phyloP scores from a whole-genome alignment of 2,329 filamentous ascomycete species.

The Plectosphaerella sp. region DNA sequence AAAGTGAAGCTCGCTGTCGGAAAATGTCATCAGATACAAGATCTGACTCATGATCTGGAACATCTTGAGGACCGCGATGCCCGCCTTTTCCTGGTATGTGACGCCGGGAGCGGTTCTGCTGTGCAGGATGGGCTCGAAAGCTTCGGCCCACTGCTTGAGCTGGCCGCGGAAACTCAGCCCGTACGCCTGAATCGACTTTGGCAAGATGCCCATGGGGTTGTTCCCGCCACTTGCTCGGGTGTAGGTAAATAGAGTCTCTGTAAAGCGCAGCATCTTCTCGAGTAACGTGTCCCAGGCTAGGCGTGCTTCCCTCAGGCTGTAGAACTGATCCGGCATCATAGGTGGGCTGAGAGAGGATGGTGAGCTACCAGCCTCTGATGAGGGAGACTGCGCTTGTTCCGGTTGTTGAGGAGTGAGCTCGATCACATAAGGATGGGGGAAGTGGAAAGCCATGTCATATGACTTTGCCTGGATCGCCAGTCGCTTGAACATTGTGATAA shows the following conservation, averaged over 20 bases:
- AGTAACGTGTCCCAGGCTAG: slow-evolving; percentile 51
- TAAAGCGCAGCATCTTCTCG: slow-evolving; percentile 54
- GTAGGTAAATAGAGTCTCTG: slow-evolving; percentile 46
- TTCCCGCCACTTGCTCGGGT: slow-evolving; percentile 34
- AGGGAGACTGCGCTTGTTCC: slow-evolving; percentile 33
- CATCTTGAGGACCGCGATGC: slow-evolving; percentile 60
- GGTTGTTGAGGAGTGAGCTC: slow-evolving; percentile 35
- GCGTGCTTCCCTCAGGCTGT: slow-evolving; percentile 49
- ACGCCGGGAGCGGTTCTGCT: slow-evolving; percentile 43
- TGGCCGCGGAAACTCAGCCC: slow-evolving; percentile 43
- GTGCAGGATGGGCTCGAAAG: slow-evolving; percentile 51
- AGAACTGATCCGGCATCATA: slow-evolving; percentile 40
- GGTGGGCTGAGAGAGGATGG: slow-evolving; percentile 31
- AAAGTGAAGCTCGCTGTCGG: slow-evolving; percentile 53
- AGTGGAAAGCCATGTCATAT: slow-evolving; percentile 66
- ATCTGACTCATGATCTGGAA: slow-evolving; percentile 53
- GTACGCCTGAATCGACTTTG: slow-evolving; percentile 40
- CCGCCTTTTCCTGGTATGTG: slow-evolving; percentile 52
- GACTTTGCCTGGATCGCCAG: slow-evolving; percentile 63
- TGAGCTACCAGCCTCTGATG: slow-evolving; percentile 34
- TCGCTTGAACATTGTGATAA: slow-evolving; percentile 59
- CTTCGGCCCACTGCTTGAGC: slow-evolving; percentile 49
- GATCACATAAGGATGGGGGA: slow-evolving; percentile 58
- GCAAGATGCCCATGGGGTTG: slow-evolving; percentile 49
- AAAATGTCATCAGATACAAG: slow-evolving; percentile 57